Evolutionary conservation across 768 basidiomycete species (phyloP).

Genomic region (Austroboletus eburneus): DNA sequence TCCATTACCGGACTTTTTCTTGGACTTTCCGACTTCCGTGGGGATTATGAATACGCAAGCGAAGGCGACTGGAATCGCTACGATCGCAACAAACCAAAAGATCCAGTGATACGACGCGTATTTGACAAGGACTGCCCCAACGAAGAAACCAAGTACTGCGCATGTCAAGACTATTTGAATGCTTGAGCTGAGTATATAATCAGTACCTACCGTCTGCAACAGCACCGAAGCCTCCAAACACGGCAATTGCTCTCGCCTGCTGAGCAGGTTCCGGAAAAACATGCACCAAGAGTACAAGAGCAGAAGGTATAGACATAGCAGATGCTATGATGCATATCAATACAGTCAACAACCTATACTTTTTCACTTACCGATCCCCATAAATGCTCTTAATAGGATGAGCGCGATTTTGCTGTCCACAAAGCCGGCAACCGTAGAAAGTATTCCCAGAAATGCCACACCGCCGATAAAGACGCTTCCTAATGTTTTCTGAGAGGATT

Average conservation of each 20-base stretch:
- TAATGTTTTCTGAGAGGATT: constrained; percentile 31
- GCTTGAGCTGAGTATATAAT: not conserved
- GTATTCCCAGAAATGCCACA: constrained; percentile 36
- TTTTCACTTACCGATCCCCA: constrained; percentile 39
- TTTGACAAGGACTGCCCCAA: constrained; percentile 42
- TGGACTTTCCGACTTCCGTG: constrained; percentile 5
- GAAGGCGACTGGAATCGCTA: constrained; percentile 33
- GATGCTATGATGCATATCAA: constrained; percentile 33
- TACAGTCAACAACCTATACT: not conserved
- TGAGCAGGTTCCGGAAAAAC: constrained; percentile 44
- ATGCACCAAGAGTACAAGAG: constrained; percentile 46
- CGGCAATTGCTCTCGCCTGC: constrained; percentile 45
- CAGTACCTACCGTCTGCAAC: constrained; percentile 38
- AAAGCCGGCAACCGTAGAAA: constrained; percentile 47
- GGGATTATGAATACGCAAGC: constrained; percentile 36
- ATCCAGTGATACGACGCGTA: constrained; percentile 46
- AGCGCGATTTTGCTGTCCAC: constrained; percentile 42
- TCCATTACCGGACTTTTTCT: not conserved
- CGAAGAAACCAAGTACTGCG: constrained; percentile 39
- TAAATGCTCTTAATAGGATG: constrained; percentile 48
- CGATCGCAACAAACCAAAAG: constrained; percentile 44
- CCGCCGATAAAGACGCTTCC: constrained; percentile 43
- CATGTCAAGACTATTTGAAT: not conserved
- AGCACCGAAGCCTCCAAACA: constrained; percentile 44
- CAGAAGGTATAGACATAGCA: constrained; percentile 48